Evolutionary conservation across 345 rosid species (phyloP).

Genomic region (Pistacia vera): DNA sequence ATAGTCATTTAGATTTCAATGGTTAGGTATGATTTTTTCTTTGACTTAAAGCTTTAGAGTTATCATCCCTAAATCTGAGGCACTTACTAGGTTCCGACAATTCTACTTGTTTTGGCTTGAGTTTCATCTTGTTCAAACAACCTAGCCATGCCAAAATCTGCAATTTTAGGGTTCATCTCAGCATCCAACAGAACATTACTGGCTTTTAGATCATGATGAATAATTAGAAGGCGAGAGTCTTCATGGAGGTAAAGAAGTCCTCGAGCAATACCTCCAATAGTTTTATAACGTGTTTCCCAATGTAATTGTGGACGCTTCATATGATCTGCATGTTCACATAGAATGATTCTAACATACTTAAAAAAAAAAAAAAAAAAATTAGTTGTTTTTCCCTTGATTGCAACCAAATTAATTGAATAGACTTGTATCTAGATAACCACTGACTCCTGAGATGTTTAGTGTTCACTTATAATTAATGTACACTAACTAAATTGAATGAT

Average conservation of each 20-base stretch:
- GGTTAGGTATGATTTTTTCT: not conserved
- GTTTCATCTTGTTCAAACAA: slow-evolving; percentile 40
- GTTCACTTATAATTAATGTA: no score
- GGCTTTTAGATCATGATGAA: slow-evolving; percentile 50
- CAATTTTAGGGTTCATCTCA: slow-evolving; percentile 24
- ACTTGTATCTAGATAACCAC: not conserved
- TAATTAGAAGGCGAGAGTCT: slow-evolving; percentile 41
- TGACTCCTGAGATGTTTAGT: no score
- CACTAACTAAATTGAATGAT: no score
- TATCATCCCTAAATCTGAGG: not conserved
- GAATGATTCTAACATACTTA: no score
- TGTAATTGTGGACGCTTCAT: slow-evolving; percentile 17
- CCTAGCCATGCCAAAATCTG: slow-evolving; percentile 57
- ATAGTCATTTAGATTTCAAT: not conserved
- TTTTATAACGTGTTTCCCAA: slow-evolving; percentile 40
- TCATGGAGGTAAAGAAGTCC: slow-evolving; percentile 56
- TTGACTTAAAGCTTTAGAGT: not conserved
- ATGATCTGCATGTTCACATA: no score
- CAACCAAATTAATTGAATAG: not conserved
- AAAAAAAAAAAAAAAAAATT: no score
- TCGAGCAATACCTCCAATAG: slow-evolving; percentile 45
- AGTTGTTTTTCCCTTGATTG: no score
- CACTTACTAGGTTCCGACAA: slow-evolving; percentile 51
- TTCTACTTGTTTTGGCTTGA: slow-evolving; percentile 38
- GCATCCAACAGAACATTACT: slow-evolving; percentile 44